Conservation (phyloP, 2,329 filamentous ascomycete genomes). For the Fusarium solani-melongenae region DNA sequence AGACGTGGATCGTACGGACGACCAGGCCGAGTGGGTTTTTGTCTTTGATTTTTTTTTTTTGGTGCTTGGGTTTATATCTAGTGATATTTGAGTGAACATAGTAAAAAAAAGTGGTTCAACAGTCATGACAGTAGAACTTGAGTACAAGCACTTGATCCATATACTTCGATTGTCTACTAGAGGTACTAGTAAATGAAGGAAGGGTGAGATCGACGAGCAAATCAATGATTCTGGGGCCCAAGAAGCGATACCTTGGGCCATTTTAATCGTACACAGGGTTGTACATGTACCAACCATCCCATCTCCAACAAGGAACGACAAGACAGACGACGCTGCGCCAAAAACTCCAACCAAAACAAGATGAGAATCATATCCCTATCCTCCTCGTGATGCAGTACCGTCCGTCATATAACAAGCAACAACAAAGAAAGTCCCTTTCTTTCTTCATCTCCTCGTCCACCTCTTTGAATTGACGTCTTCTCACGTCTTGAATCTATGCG, state of each 20-base stretch:
- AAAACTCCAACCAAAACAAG: slow-evolving; percentile 22
- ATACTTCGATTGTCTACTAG: neutral
- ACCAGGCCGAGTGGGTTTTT: neutral
- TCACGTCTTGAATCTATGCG: slow-evolving; percentile 12
- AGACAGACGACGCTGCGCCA: slow-evolving; percentile 13
- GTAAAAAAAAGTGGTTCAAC: slow-evolving; percentile 1
- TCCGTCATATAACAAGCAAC: slow-evolving; percentile 20
- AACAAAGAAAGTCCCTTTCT: neutral
- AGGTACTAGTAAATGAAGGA: neutral
- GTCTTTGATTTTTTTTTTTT: neutral
- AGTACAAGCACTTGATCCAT: neutral
- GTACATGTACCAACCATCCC: neutral
- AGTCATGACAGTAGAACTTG: neutral
- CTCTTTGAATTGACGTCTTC: neutral
- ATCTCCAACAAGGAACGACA: neutral
- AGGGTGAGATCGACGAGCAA: neutral
- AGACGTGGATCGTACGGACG: neutral
- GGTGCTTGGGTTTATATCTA: neutral
- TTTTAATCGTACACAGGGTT: neutral
- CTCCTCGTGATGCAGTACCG: slow-evolving; percentile 16
- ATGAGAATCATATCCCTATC: slow-evolving; percentile 9
- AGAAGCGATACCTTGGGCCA: neutral
- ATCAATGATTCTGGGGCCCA: neutral
- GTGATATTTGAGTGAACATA: neutral
- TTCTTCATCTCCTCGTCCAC: neutral